These are phyloP conservation scores for Perilla frutescens DNA, from an alignment of 257 asterid species.

Conservation along the genomic window DNA sequence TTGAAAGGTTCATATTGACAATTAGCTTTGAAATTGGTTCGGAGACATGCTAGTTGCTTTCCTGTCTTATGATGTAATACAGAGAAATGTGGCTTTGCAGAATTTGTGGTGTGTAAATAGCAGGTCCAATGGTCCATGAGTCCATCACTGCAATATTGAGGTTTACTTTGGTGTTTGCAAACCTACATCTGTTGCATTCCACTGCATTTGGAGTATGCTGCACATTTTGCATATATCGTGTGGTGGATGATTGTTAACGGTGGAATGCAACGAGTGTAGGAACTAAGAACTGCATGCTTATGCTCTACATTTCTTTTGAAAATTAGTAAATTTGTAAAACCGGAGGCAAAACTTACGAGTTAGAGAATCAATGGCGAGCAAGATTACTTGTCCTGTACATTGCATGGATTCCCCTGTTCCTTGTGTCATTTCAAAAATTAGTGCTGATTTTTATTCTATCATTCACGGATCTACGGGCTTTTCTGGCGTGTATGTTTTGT, in stretches of 20 bases:
- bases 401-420: neutral
- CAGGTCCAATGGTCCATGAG: neutral
- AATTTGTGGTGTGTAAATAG: neutral
- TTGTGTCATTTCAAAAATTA: neutral
- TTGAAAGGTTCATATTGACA: neutral
- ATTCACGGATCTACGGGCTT: neutral
- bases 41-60: neutral
- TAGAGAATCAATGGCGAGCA: neutral
- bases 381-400: neutral
- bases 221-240: neutral
- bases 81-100: neutral
- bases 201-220: neutral
- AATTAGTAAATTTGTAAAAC: neutral
- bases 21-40: neutral
- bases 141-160: neutral
- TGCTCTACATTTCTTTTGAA: neutral
- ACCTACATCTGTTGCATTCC: neutral
- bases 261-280: neutral
- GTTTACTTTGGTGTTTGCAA: neutral
- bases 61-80: neutral
- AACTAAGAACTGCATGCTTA: neutral
- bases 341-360: neutral
- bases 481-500: neutral
- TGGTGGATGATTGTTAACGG: neutral
- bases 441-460: neutral